Conservation (phyloP, 2,329 filamentous ascomycete genomes). For the Dendryphion nanum region DNA sequence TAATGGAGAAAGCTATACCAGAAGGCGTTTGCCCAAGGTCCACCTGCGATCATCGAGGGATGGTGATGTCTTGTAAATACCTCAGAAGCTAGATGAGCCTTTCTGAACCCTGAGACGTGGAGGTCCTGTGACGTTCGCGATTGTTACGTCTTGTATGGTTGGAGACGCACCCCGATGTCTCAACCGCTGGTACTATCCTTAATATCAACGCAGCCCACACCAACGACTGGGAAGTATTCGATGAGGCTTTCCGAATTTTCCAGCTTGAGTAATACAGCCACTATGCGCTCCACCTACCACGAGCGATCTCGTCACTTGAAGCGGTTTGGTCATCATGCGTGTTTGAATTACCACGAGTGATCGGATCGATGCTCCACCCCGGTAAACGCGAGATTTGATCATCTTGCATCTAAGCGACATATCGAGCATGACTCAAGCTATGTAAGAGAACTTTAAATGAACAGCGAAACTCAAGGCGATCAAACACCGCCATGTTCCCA, state of each 20-base stretch:
- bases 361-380: too few species aligned
- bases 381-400: too few species aligned
- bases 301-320: too few species aligned
- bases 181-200: conserved; percentile 30
- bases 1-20: conserved; percentile 33
- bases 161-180: conserved; percentile 34
- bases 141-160: conserved; percentile 31
- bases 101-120: conserved; percentile 38
- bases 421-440: too few species aligned
- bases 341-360: too few species aligned
- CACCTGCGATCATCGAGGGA: conserved; percentile 34
- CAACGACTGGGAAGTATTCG: conserved; percentile 27
- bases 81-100: conserved; percentile 28
- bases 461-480: too few species aligned
- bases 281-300: too few species aligned
- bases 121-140: conserved; percentile 31
- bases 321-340: too few species aligned
- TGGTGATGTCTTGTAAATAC: conserved; percentile 31
- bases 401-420: too few species aligned
- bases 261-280: too few species aligned
- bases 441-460: too few species aligned
- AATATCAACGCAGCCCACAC: conserved; percentile 38
- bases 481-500: too few species aligned
- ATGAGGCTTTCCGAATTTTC: conserved; percentile 30
- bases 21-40: conserved; percentile 26